These are phyloP conservation scores for Vanrija sp. DNA, from an alignment of 1,284 basidiomycete genomes.

Conservation along the genomic window DNA sequence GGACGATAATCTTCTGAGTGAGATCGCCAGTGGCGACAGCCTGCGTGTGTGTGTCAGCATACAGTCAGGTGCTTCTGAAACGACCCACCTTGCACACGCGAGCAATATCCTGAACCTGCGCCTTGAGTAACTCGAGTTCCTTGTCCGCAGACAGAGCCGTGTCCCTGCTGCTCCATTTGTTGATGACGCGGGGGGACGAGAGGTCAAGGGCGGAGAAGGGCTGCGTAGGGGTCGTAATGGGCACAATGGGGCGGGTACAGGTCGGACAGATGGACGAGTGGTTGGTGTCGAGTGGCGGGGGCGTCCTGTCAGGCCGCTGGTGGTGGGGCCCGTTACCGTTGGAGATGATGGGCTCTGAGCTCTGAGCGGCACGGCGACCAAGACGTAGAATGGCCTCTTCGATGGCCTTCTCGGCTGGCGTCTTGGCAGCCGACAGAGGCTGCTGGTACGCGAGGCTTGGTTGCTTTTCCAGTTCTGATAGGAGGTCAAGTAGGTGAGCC, in stretches of 20 bases:
- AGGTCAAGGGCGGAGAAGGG: conserved; percentile 18
- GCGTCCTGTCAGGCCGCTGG: conserved; percentile 15
- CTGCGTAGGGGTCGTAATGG: conserved; percentile 6
- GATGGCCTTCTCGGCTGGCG: conserved; percentile 37
- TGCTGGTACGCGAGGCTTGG: conserved; percentile 39
- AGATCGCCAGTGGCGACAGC: conserved; percentile 92
- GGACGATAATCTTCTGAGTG: conserved; percentile 92
- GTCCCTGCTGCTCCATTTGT: conserved; percentile 32
- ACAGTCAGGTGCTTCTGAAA: background rate
- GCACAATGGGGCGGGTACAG: conserved; percentile 21
- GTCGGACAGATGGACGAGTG: conserved; percentile 21
- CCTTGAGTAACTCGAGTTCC: conserved; percentile 75
- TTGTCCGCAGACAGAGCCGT: conserved; percentile 52
- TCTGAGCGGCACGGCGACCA: conserved; percentile 25
- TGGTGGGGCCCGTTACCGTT: conserved; percentile 2
- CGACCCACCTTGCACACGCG: conserved; percentile 72
- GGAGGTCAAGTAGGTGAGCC: conserved; percentile 34
- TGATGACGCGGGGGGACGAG: conserved; percentile 23
- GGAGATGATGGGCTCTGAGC: background rate
- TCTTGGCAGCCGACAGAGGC: conserved; percentile 29
- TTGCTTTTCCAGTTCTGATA: conserved; percentile 31
- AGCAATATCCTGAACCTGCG: conserved; percentile 84
- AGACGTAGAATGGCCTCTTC: conserved; percentile 37
- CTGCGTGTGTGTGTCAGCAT: conserved; percentile 21
- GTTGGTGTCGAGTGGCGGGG: conserved; percentile 32